Evolutionary conservation across 257 asterid genomes (phyloP).

Genomic region (Penstemon newberryi): DNA sequence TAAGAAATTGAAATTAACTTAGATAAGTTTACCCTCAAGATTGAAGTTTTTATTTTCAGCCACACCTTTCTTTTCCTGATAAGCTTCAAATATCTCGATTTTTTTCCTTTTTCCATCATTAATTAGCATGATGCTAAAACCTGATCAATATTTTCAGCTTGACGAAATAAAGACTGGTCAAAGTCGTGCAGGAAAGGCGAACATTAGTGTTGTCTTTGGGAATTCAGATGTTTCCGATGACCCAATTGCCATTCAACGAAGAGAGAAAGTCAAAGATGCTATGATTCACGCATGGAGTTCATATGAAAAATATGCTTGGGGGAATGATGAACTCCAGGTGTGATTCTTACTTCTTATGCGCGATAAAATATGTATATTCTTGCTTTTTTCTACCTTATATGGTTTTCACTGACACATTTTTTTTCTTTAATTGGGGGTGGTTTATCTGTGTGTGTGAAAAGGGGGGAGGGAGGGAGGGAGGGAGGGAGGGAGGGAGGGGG

Average conservation of each 20-base stretch:
- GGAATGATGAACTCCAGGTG: slow-evolving; percentile 98
- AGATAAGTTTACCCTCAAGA: background rate
- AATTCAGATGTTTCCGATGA: slow-evolving; percentile 49
- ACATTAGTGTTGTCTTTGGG: slow-evolving; percentile 20
- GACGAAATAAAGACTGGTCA: slow-evolving; percentile 57
- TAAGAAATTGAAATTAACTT: background rate
- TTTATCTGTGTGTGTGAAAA: too few relatives aligned
- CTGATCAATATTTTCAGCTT: slow-evolving; percentile 50
- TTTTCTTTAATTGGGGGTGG: too few relatives aligned
- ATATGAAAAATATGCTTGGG: slow-evolving; percentile 98
- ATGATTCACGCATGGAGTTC: slow-evolving; percentile 98
- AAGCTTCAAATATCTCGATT: slow-evolving; percentile 2
- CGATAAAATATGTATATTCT: background rate
- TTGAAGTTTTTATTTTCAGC: background rate
- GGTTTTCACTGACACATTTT: background rate
- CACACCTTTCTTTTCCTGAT: slow-evolving; percentile 6
- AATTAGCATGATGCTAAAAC: slow-evolving; percentile 12
- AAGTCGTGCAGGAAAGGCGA: slow-evolving; percentile 35
- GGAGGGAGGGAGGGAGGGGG: too few relatives aligned
- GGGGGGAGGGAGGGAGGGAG: too few relatives aligned
- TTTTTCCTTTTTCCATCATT: slow-evolving; percentile 1
- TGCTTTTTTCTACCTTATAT: background rate
- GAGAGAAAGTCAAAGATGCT: slow-evolving; percentile 90
- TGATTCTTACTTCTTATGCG: slow-evolving; percentile 20
- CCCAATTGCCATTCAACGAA: slow-evolving; percentile 62